Percentiles rank a stretch among this genome's conserved stretches.
phyloP scores from a whole-genome alignment of 2,329 filamentous ascomycete species.

The Aspergillus neotritici region DNA sequence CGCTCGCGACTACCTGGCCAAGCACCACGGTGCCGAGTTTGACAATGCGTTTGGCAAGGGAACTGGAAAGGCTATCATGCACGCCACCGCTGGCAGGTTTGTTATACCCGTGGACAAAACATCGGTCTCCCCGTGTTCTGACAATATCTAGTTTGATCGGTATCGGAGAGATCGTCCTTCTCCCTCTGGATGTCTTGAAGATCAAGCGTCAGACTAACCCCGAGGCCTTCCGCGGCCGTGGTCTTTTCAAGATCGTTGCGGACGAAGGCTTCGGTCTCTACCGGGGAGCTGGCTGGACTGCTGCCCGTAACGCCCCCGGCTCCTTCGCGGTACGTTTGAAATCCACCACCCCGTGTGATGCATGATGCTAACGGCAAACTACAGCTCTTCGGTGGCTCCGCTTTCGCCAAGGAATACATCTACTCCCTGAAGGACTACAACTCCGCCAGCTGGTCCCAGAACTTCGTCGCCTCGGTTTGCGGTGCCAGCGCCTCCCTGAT shows the following conservation, averaged over 20 bases:
- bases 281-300: slow-evolving; percentile 95
- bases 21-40: slow-evolving; percentile 76
- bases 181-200: slow-evolving; percentile 95
- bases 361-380: slow-evolving; percentile 8
- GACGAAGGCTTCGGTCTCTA: slow-evolving; percentile 96
- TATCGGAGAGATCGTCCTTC: slow-evolving; percentile 91
- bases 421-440: slow-evolving; percentile 92
- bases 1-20: slow-evolving; percentile 78
- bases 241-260: slow-evolving; percentile 78
- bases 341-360: slow-evolving; percentile 12
- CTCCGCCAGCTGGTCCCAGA: slow-evolving; percentile 86
- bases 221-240: slow-evolving; percentile 91
- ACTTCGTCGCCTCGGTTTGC: slow-evolving; percentile 93
- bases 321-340: slow-evolving; percentile 78
- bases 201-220: slow-evolving; percentile 99
- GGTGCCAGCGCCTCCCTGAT: slow-evolving; percentile 92
- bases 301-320: slow-evolving; percentile 90
- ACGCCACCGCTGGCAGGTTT: slow-evolving; percentile 87
- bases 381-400: slow-evolving; percentile 91
- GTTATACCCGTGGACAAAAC: slow-evolving; percentile 10
- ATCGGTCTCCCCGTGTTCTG: slow-evolving; percentile 1
- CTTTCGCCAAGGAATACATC: slow-evolving; percentile 94
- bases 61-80: slow-evolving; percentile 96
- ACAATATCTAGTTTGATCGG: slow-evolving; percentile 66
- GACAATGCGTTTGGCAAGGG: slow-evolving; percentile 90